A percentile compares a stretch with the other conserved stretches of the same genome.
Conservation (phyloP, 192 early-diverging fungal species). For the Coemansia sp. region DNA sequence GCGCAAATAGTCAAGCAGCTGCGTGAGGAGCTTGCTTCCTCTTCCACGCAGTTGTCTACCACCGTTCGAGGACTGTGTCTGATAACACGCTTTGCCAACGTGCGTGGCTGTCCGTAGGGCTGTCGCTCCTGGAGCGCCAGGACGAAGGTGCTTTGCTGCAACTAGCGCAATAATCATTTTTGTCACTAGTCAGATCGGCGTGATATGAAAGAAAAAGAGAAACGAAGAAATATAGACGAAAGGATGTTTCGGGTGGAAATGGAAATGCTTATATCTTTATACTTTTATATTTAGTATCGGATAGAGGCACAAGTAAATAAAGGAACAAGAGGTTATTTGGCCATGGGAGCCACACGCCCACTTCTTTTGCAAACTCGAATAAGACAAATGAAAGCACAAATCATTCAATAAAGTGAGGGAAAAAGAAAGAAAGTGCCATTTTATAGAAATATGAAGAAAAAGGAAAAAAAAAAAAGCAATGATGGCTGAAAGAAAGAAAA, state of each 20-base stretch:
- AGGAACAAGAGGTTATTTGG: not conserved
- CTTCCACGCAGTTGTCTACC: constrained; percentile 11
- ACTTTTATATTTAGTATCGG: not conserved
- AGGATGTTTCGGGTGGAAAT: not conserved
- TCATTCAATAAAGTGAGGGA: constrained; percentile 6
- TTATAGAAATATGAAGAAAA: constrained; percentile 7
- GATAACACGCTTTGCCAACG: constrained; percentile 29
- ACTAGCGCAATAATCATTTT: constrained; percentile 31
- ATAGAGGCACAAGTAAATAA: not conserved
- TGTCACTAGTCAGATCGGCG: not conserved
- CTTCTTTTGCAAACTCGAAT: not conserved
- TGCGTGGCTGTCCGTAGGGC: constrained; percentile 4
- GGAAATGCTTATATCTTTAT: not conserved
- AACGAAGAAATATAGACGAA: not conserved
- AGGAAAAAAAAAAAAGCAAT: not conserved
- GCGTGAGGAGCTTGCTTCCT: constrained; percentile 24
- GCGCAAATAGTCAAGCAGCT: constrained; percentile 33
- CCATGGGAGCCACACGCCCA: not conserved
- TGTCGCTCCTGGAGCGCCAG: constrained; percentile 6
- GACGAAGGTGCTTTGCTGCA: constrained; percentile 17
- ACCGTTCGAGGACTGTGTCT: constrained; percentile 22
- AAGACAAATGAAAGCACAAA: not conserved
- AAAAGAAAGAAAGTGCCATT: not conserved
- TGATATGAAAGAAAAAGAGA: not conserved
- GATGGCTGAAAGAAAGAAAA: not conserved